Evolutionary conservation across 1,139 yeast genomes (phyloP), one percentile per base, ranked within the genome.

Genomic region (Candida tropicalis): DNA sequence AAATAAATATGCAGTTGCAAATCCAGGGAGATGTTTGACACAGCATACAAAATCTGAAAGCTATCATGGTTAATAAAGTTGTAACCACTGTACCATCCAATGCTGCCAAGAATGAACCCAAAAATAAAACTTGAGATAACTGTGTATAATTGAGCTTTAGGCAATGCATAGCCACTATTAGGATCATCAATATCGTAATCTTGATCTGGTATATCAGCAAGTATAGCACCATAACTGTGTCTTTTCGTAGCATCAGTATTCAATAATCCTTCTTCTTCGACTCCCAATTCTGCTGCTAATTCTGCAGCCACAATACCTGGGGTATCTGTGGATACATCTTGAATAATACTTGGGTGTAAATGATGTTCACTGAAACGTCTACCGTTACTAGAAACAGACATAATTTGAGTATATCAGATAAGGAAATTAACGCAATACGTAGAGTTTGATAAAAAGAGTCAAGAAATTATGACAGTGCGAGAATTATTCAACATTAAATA

Each of bases 291-390:
- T 1, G 73, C 74, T 2, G 75, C 72, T 6, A 78, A 41, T 43
- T 77, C 81, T 25, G 73, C 70, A 1, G 81, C 82, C 4, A 77
- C 58, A 2, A 75, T 39, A 1, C 82, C 84, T 0, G 81, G 63
- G 5, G 68, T 51, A 1, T 73, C 78, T 0, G 81, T 57, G 1
- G 80, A 62, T 13, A 60, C 48, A 43, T 72, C 77, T 36, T 58
- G 56, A 12, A 70, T 51, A 13, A 62, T 48, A 37, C 58, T 62
- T 7, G 75, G 72, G 27, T 52, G 54, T 17, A 51, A 35, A 16
- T 43, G 50, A 15, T 41, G 47, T 15, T 39, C 42, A 13, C 31
- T 36, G 25, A 16, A 17, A 24, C 8, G 16, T 11, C 11, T 9
- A 11, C 24, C 18, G 12, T n/a, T 31, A 7, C 11, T 29, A n/a